These are phyloP conservation scores for Suaeda aralocaspica DNA, from an alignment of 148 eudicot species.

Conservation along the genomic window DNA sequence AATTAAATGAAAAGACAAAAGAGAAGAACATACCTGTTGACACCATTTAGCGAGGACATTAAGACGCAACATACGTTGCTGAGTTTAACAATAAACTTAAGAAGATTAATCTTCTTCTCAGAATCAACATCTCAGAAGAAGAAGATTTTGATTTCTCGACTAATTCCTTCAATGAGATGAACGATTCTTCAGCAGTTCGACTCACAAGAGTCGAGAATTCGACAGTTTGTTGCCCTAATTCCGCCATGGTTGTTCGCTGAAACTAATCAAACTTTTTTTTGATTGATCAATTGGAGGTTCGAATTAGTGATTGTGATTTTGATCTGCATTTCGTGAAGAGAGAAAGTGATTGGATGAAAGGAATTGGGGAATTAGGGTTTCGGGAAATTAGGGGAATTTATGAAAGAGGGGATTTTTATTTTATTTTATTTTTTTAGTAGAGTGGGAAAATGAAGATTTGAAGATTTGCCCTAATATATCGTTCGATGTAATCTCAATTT, in stretches of 20 bases:
- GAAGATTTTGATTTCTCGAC: slow-evolving; percentile 76
- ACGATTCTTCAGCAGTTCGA: slow-evolving; percentile 88
- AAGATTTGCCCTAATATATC: too few species aligned
- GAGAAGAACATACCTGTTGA: slow-evolving; percentile 54
- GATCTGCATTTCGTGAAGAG: background rate
- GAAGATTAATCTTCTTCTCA: slow-evolving; percentile 80
- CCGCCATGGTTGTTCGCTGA: slow-evolving; percentile 32
- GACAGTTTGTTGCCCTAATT: slow-evolving; percentile 79
- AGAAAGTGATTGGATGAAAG: background rate
- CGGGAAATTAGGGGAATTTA: background rate
- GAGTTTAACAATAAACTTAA: slow-evolving; percentile 83
- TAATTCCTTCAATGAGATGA: slow-evolving; percentile 69
- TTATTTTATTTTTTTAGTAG: too few species aligned
- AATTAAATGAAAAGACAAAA: background rate
- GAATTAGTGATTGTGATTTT: background rate
- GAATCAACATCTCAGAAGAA: slow-evolving; percentile 55
- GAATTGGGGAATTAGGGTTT: slow-evolving; percentile 6
- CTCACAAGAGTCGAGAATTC: slow-evolving; percentile 68
- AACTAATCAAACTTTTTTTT: background rate
- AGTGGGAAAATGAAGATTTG: background rate
- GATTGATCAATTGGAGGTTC: background rate
- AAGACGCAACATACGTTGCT: slow-evolving; percentile 95
- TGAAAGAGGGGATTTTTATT: too few species aligned
- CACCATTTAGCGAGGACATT: slow-evolving; percentile 97
- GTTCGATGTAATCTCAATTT: too few species aligned